A percentile compares a stretch with the other conserved stretches of the same genome.
Evolutionary conservation across 108 stramenopile genomes (phyloP).

Genomic region (Licmophora abbreviata): DNA sequence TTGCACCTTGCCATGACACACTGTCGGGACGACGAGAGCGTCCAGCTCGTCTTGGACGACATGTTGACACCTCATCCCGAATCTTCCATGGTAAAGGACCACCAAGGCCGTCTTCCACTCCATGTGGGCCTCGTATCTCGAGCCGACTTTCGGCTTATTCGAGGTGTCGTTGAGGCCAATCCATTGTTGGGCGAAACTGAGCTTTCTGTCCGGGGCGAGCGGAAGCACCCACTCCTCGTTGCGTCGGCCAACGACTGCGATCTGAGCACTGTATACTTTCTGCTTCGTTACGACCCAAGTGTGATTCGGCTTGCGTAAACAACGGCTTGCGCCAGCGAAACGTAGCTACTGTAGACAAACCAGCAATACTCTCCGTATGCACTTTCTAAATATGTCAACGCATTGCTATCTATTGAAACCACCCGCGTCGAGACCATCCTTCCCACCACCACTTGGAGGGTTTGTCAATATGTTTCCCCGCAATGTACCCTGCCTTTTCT

Average conservation of each 20-base stretch:
- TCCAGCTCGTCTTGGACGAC: constrained; percentile 12
- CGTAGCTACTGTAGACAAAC: too few relatives aligned
- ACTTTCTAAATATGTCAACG: too few relatives aligned
- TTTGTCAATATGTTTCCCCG: constrained; percentile 78
- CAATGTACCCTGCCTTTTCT: constrained; percentile 78
- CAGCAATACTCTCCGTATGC: too few relatives aligned
- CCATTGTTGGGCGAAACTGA: constrained; percentile 14
- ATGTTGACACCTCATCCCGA: constrained; percentile 18
- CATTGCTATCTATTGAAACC: too few relatives aligned
- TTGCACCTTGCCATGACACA: constrained; percentile 22
- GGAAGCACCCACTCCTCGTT: constrained; percentile 24
- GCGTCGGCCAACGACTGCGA: constrained; percentile 33
- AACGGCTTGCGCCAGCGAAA: constrained; percentile 13
- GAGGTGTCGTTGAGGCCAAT: constrained; percentile 23
- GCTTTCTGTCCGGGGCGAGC: constrained; percentile 5
- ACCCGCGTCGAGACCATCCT: too few relatives aligned
- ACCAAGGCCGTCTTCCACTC: constrained; percentile 24
- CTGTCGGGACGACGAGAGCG: background rate
- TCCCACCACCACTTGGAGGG: constrained; percentile 72
- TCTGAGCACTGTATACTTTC: constrained; percentile 28
- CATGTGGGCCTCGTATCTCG: constrained; percentile 22
- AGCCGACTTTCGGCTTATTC: constrained; percentile 15
- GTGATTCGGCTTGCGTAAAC: constrained; percentile 3
- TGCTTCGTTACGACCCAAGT: constrained; percentile 40
- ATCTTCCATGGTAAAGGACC: constrained; percentile 21